Evolutionary conservation across 148 eudicot species (phyloP), one percentile per base, ranked within the genome.

Genomic region (Rhododendron ferrugineum): DNA sequence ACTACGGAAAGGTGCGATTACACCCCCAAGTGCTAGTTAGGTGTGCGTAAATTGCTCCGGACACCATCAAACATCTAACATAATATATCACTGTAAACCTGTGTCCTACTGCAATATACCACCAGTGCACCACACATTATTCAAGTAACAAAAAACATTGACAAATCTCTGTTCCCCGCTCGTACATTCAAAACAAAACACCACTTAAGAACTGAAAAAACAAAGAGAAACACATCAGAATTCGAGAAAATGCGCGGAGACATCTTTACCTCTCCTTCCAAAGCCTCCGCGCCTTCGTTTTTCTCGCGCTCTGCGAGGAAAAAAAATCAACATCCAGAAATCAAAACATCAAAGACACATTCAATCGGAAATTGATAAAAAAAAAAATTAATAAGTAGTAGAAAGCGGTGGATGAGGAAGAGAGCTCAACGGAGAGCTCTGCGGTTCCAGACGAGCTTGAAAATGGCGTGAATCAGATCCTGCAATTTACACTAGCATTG

Each of bases 391-490:
- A 37, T 3, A 4, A 3, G 26, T 60, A 66, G 15, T 2, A 66
- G 15, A 26, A 66, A 26, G 13, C 3, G 42, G 37, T 1, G 82
- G 79, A 73, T 6, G 49, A 47, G 74, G 64, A 50, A 86, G 36
- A 70, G 50, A 85, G 49, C 11, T 62, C 46, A 79, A 94, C 99
- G 97, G 66, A 90, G 88, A 28, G 93, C 92, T 88, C 89, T 92
- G 85, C 89, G 89, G 84, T 83, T 90, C 98, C 99, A 94, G 1
- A 92, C 89, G 79, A 88, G 94, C 89, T 92, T 96, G 93, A 93
- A 95, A 88, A 95, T 92, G 82, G 94, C 95, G 88, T 93, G 92
- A 88, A 94, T 91, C 89, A 95, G 84, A 85, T 91, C 95, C 98
- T 95, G 93, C 75, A 36, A 73, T 26, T 8, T 32, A 85, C 22